Conservation (phyloP, 139 green algal genomes). For the Chloropicon primus region DNA sequence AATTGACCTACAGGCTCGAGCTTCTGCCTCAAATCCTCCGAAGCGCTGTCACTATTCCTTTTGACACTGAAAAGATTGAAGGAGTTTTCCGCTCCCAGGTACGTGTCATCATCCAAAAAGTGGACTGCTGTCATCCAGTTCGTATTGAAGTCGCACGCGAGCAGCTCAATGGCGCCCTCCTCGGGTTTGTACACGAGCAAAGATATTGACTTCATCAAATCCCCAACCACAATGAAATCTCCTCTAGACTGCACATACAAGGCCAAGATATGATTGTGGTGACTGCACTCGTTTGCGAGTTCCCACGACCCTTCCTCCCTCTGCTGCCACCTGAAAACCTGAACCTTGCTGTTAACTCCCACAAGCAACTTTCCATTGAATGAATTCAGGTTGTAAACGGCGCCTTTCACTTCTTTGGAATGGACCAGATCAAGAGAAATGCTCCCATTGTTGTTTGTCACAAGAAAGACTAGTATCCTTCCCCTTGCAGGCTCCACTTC, state of each 20-base stretch:
- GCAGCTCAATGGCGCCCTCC: conserved; percentile 57
- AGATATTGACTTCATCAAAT: conserved; percentile 92
- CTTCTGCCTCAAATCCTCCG: conserved; percentile 70
- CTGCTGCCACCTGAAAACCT: conserved; percentile 52
- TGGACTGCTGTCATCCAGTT: conserved; percentile 79
- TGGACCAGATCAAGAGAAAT: conserved; percentile 35
- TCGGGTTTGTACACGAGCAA: conserved; percentile 52
- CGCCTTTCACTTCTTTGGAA: conserved; percentile 70
- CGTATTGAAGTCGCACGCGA: conserved; percentile 62
- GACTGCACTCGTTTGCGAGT: conserved; percentile 57
- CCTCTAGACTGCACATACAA: conserved; percentile 59
- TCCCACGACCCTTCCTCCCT: conserved; percentile 28
- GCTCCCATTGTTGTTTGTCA: conserved; percentile 28
- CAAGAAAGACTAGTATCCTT: conserved; percentile 56
- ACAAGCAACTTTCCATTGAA: conserved; percentile 73
- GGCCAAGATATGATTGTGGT: conserved; percentile 63
- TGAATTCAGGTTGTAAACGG: conserved; percentile 64
- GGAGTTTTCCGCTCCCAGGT: conserved; percentile 55
- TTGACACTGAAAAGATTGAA: conserved; percentile 76
- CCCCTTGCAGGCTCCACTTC: conserved; percentile 75
- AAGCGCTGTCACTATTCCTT: conserved; percentile 56
- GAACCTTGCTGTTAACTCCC: conserved; percentile 81
- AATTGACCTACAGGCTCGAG: conserved; percentile 76
- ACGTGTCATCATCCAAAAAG: conserved; percentile 72
- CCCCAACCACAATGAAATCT: conserved; percentile 81